Evolutionary conservation across 768 basidiomycete species (phyloP).

Genomic region (Lentinula boryana): DNA sequence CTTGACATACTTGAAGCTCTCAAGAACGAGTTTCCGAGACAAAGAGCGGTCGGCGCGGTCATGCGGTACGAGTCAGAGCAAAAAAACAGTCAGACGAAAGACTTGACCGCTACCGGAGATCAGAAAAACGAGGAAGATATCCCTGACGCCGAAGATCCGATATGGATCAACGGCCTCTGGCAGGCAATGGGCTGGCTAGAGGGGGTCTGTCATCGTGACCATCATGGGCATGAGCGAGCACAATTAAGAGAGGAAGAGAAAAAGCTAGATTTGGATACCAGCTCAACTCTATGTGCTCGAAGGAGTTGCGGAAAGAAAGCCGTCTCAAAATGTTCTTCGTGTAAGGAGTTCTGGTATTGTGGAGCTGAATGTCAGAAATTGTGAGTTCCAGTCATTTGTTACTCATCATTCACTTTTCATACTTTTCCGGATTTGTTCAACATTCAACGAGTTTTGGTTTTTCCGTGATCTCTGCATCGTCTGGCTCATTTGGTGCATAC

Average conservation of each 20-base stretch:
- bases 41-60: not conserved
- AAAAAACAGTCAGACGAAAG: not conserved
- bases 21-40: not conserved
- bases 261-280: not conserved
- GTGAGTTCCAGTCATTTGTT: not conserved
- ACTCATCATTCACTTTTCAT: not conserved
- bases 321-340: not conserved
- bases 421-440: not conserved
- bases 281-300: not conserved
- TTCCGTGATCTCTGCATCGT: not conserved
- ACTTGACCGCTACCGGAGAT: not conserved
- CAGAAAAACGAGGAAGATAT: not conserved
- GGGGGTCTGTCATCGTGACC: not conserved
- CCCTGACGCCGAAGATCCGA: not conserved
- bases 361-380: not conserved
- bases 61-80: not conserved
- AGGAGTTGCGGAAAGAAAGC: not conserved
- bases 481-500: not conserved
- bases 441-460: too few species aligned
- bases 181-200: not conserved
- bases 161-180: constrained; percentile 1
- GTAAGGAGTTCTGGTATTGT: constrained; percentile 4
- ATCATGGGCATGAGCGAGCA: not conserved
- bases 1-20: not conserved
- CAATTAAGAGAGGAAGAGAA: not conserved